Base-by-base conservation (phyloP, 1,284 basidiomycete genomes). In the Sporisorium sorghi region DNA sequence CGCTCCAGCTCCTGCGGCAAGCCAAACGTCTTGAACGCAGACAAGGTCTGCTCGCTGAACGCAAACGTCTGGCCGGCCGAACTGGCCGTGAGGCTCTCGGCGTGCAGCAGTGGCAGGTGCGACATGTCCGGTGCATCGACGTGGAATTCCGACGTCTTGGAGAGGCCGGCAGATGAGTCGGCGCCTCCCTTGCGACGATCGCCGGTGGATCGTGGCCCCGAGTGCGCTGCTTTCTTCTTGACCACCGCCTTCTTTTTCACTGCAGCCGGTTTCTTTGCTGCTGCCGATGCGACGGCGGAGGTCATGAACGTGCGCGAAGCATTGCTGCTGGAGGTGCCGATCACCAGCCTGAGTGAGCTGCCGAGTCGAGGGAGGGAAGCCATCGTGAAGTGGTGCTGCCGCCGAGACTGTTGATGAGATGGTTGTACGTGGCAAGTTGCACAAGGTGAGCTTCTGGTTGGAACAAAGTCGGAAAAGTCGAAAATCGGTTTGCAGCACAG, bases 221-320 rank as follows among this genome's bases (percentile, higher is more conserved):
- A 66, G 19, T 51, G 57, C 12, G 51, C 37, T 11, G 58, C 33
- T 46, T 77, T 80, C 54, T 79, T 79, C 56, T 77, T 78, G 58
- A 80, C 70, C 5, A 78, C 65, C 0, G 73, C 72, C 52, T 79
- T 79, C 62, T 79, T 82, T 59, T 82, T 82, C 14, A 69, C 70
- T n/a, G 66, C 55, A 10, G 73, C 57, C 3, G 74, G 50, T 49
- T 66, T 77, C 43, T 77, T 76, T 24, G 65, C 67, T 3, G 78
- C 78, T 7, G 71, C 73, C 6, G 42, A 53, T 0, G 63, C 33
- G 32, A 50, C 48, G 28, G 68, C 59, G 2, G 73, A 63, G 0
- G 64, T 67, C 28, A 43, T 52, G 17, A 75, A 54, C 19, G 42
- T 59, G 33, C 70, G 58, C 5, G 52, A 55, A 28, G 52, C 59